A percentile compares a stretch with the other conserved stretches of the same genome.
phyloP scores from a whole-genome alignment of 2,329 filamentous ascomycete genomes.

The Colletotrichum liriopes region DNA sequence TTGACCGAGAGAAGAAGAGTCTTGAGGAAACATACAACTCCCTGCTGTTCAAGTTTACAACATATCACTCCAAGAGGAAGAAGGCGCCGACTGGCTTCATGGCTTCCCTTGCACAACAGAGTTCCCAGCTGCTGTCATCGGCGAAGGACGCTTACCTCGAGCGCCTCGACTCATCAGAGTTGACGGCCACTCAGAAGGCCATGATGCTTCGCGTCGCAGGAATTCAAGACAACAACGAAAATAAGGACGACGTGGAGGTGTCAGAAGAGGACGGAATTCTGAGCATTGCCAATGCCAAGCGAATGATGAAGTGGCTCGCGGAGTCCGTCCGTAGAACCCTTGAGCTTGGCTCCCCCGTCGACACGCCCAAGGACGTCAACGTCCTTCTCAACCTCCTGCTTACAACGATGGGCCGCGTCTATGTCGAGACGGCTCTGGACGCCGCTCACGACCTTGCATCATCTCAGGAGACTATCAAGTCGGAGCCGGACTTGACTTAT shows the following conservation, averaged over 20 bases:
- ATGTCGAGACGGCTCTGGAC: constrained; percentile 77
- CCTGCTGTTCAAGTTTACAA: constrained; percentile 94
- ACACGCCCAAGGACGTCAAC: constrained; percentile 95
- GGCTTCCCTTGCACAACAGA: constrained; percentile 90
- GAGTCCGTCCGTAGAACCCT: constrained; percentile 93
- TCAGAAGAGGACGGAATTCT: constrained; percentile 90
- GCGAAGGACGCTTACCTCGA: constrained; percentile 94
- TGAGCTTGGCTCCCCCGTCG: constrained; percentile 88
- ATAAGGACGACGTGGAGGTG: constrained; percentile 90
- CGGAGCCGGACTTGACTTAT: constrained; percentile 90
- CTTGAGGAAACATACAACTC: constrained; percentile 90
- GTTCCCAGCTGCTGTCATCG: constrained; percentile 88
- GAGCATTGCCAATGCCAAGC: constrained; percentile 89
- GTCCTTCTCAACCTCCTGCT: constrained; percentile 88
- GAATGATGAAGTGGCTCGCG: constrained; percentile 98
- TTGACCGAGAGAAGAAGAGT: constrained; percentile 78
- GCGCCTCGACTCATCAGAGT: constrained; percentile 88
- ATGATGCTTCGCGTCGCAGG: constrained; percentile 94
- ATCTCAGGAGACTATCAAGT: constrained; percentile 83
- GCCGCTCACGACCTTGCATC: constrained; percentile 82
- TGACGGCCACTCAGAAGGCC: constrained; percentile 88
- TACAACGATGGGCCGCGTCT: constrained; percentile 89
- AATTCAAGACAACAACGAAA: constrained; percentile 80
- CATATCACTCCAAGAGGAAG: constrained; percentile 91
- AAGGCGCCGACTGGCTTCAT: constrained; percentile 94